These are phyloP conservation scores for Yamadazyma pseudoaaseri DNA, from an alignment of 1,139 yeast species.

Conservation along the genomic window DNA sequence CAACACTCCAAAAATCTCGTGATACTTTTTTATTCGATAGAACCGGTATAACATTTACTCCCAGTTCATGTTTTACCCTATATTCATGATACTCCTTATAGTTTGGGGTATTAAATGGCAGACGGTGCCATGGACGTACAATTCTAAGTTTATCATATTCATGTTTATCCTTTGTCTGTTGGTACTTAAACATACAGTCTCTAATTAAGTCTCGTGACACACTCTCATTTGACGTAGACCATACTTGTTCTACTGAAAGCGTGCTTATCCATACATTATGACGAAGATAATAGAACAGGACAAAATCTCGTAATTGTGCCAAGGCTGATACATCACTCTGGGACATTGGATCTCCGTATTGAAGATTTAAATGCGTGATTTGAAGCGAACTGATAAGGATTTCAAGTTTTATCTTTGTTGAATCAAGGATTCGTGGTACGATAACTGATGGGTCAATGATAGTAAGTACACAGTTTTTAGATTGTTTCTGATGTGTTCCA, in stretches of 20 bases:
- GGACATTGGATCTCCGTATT: conserved; percentile 31
- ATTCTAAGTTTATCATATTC: background rate
- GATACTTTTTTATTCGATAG: background rate
- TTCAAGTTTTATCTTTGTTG: conserved; percentile 12
- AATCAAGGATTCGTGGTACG: conserved; percentile 15
- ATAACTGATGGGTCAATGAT: conserved; percentile 18
- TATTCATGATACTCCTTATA: conserved; percentile 3
- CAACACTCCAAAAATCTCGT: conserved; percentile 28
- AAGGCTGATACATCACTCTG: conserved; percentile 28
- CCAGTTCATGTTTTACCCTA: background rate
- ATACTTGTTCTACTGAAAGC: conserved; percentile 27
- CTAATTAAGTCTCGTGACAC: conserved; percentile 17
- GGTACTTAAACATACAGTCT: background rate
- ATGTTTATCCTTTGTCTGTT: background rate
- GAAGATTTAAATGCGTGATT: conserved; percentile 18
- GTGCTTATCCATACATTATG: background rate
- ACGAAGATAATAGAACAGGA: conserved; percentile 5
- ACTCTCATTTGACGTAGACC: conserved; percentile 33
- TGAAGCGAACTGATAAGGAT: conserved; percentile 13
- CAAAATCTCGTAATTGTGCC: conserved; percentile 20
- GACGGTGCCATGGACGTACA: conserved; percentile 19
- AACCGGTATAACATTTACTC: background rate
- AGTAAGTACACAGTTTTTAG: background rate
- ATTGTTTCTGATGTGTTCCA: background rate
- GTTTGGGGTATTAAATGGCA: conserved; percentile 17